Percentiles rank a stretch among this genome's conserved stretches.
Conservation (phyloP, 768 basidiomycete species). For the Pisolithus marmoratus region DNA sequence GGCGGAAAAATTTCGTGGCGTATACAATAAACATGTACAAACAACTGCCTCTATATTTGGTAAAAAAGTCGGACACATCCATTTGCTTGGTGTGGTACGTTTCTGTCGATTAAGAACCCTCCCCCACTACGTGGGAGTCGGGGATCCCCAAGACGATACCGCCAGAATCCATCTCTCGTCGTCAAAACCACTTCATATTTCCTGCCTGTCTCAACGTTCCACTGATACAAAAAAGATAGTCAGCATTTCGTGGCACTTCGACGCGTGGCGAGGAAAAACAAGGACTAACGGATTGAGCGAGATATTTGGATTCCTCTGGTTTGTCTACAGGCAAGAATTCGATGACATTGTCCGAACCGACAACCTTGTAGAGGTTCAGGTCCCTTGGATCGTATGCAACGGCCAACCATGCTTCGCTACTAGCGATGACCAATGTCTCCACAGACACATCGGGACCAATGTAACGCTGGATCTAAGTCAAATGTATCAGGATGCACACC, state of each 20-base stretch:
- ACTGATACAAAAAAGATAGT: slow-evolving; percentile 5
- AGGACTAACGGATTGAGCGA: slow-evolving; percentile 11
- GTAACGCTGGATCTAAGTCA: no score
- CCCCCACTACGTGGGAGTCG: no score
- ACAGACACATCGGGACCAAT: slow-evolving; percentile 9
- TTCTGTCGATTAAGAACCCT: no score
- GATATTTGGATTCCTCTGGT: slow-evolving; percentile 17
- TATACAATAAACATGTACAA: no score
- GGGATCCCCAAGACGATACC: slow-evolving; percentile 18
- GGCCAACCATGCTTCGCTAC: slow-evolving; percentile 18
- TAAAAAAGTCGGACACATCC: no score
- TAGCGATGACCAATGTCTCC: slow-evolving; percentile 14
- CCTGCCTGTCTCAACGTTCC: slow-evolving; percentile 12
- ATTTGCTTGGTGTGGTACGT: no score
- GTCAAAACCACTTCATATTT: slow-evolving; percentile 19
- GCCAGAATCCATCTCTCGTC: slow-evolving; percentile 21
- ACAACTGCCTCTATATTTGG: no score
- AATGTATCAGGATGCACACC: no score
- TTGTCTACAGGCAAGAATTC: slow-evolving; percentile 13
- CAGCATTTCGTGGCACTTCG: not conserved
- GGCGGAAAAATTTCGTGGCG: no score
- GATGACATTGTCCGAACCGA: slow-evolving; percentile 20
- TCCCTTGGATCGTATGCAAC: slow-evolving; percentile 18
- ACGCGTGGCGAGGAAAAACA: not conserved
- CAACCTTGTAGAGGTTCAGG: slow-evolving; percentile 15